Base-by-base conservation (phyloP, 495 filamentous ascomycete species). In the Trypethelium eluteriae region DNA sequence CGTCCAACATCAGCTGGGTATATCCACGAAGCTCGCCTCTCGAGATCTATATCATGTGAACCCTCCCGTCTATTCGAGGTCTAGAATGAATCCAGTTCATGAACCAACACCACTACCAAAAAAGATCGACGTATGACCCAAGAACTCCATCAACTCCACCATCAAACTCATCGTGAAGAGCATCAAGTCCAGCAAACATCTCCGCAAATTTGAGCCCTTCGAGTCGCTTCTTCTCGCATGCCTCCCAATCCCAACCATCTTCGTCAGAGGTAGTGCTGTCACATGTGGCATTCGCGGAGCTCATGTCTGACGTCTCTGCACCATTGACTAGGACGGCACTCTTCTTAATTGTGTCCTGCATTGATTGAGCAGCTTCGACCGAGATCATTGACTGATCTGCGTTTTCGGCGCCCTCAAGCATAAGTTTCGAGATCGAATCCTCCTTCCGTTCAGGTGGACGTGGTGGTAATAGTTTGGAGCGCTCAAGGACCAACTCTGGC, bases 401-500 rank as follows among this genome's bases (percentile, higher is more conserved):
- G 3, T 62, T 59, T 25, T 47, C 65, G 2, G 46, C 38, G 35
- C 62, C 47, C 34, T 36, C 65, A 38, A 67, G 39, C 10, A 57
- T 50, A 32, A 39, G 36, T 38, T 71, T 70, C 61, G 70, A 67
- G 41, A 68, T 57, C 2, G 65, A 62, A 49, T 53, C 65, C 56
- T 70, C 18, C 39, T 63, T 36, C 47, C 70, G 25, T 64, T 69
- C 71, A 3, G 67, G 74, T 16, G 73, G 85, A 75, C 77, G 78
- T 32, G 63, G 73, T 2, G 89, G 89, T 25, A 98, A 78, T 72
- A 96, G 77, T 10, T 85, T 84, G 46, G 84, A 85, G 47, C 86
- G 82, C 57, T 82, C 77, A 14, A 97, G 79, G 12, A 94, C 81
- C 39, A 89, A 78, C 74, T 93, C 91, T 6, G 93, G 91, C 46